Conservation (phyloP, 352 stramenopile genomes). For the Phytopythium delawarense region DNA sequence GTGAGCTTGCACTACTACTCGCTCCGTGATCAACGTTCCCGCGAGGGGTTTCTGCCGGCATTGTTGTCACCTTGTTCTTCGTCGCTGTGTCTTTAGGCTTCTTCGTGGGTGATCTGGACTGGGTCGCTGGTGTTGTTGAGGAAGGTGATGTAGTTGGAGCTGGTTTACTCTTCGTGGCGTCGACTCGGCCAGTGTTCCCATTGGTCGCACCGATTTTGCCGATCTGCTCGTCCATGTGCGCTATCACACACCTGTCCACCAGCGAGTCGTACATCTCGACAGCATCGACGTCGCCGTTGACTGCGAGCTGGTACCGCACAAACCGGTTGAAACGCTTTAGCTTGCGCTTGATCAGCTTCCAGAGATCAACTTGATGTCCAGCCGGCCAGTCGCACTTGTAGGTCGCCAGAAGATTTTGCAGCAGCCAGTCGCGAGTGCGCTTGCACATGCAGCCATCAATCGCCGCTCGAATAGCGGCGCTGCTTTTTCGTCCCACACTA, state of each 20-base stretch:
- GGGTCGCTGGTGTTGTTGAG: too few species aligned
- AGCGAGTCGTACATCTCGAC: conserved; percentile 3
- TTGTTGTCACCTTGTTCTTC: neutral
- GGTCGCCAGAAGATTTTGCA: neutral
- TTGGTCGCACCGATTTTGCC: neutral
- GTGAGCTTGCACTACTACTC: neutral
- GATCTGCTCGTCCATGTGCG: neutral
- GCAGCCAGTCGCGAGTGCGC: neutral
- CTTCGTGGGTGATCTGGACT: neutral
- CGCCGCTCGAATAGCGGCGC: neutral
- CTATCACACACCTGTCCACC: neutral
- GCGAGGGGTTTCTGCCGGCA: neutral
- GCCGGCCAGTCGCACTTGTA: conserved; percentile 3
- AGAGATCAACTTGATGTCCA: neutral
- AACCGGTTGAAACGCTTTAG: conserved; percentile 1
- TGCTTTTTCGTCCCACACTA: neutral
- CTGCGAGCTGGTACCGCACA: conserved; percentile 3
- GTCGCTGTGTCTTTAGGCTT: neutral
- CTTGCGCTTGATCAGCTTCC: neutral
- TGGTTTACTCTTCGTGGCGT: neutral
- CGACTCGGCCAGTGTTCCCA: neutral
- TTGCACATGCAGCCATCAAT: neutral
- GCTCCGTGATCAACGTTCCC: neutral
- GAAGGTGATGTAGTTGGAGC: neutral
- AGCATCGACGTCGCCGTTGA: neutral